Evolutionary conservation across 208 protist genomes (phyloP).

Genomic region (Naegleria gruberi): DNA sequence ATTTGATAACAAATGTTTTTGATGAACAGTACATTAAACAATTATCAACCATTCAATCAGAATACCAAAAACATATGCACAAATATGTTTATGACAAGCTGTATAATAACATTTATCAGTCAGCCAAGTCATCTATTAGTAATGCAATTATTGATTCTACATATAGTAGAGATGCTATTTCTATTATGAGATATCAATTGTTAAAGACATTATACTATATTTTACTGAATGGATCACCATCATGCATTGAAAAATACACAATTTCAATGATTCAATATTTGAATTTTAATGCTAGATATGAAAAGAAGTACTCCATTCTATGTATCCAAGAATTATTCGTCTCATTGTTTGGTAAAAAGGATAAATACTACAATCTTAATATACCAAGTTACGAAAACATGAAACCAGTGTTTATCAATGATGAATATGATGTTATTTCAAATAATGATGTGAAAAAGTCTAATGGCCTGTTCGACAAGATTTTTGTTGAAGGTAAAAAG

Average conservation of each 20-base stretch:
- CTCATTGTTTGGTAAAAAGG: background rate
- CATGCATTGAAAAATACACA: background rate
- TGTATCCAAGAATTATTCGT: conserved; percentile 6
- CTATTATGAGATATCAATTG: background rate
- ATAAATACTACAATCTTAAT: background rate
- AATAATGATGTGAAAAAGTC: background rate
- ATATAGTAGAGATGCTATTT: conserved; percentile 8
- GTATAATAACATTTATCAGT: background rate
- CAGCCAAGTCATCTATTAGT: background rate
- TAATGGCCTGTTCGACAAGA: background rate
- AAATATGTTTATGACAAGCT: background rate
- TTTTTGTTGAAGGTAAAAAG: background rate
- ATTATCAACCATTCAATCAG: background rate
- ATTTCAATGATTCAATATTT: background rate
- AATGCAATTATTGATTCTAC: background rate
- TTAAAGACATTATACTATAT: background rate
- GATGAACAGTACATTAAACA: background rate
- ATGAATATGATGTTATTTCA: background rate
- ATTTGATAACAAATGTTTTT: background rate
- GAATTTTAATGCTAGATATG: background rate
- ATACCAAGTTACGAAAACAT: background rate
- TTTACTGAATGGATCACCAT: background rate
- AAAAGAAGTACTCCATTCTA: background rate
- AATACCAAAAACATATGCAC: background rate
- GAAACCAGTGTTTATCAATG: background rate